Conservation (phyloP, 352 stramenopile genomes). For the Globisporangium yorkense region DNA sequence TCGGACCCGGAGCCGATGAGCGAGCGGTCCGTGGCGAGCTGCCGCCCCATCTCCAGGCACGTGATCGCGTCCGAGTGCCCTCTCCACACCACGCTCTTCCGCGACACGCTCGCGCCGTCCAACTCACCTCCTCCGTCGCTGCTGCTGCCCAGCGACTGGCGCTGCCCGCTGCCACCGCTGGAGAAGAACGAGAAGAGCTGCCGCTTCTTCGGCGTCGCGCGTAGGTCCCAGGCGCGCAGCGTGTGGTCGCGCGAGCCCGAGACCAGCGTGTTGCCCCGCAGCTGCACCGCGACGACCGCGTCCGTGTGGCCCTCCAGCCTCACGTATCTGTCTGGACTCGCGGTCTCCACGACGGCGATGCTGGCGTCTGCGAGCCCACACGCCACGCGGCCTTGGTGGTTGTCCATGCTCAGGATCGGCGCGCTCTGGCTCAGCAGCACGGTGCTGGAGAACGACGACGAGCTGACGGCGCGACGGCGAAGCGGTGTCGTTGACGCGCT, state of each 20-base stretch:
- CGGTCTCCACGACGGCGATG: conserved; percentile 36
- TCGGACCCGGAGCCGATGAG: conserved; percentile 63
- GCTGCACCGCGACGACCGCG: conserved; percentile 44
- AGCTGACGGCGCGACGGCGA: conserved; percentile 8
- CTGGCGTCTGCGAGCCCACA: conserved; percentile 40
- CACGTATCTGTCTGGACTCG: conserved; percentile 23
- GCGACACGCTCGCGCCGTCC: conserved; percentile 49
- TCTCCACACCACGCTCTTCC: conserved; percentile 53
- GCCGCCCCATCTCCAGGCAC: conserved; percentile 67
- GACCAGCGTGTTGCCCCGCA: conserved; percentile 56
- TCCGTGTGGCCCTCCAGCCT: conserved; percentile 55
- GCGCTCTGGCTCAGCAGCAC: conserved; percentile 16
- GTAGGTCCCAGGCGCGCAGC: conserved; percentile 66
- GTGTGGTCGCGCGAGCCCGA: conserved; percentile 70
- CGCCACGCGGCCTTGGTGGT: conserved; percentile 37
- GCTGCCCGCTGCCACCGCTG: conserved; percentile 5
- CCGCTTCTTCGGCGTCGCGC: conserved; percentile 47
- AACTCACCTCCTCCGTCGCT: conserved; percentile 27
- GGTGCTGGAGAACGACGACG: conserved; percentile 7
- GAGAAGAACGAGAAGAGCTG: conserved; percentile 67
- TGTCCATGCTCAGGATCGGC: conserved; percentile 53
- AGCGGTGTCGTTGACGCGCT: background rate
- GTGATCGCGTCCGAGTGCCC: conserved; percentile 58
- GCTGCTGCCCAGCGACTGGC: conserved; percentile 6
- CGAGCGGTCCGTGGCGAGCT: conserved; percentile 48